Evolutionary conservation across 2,329 filamentous ascomycete species (phyloP), one percentile per base, ranked within the genome.

Genomic region (Tolypocladium pustulatum): DNA sequence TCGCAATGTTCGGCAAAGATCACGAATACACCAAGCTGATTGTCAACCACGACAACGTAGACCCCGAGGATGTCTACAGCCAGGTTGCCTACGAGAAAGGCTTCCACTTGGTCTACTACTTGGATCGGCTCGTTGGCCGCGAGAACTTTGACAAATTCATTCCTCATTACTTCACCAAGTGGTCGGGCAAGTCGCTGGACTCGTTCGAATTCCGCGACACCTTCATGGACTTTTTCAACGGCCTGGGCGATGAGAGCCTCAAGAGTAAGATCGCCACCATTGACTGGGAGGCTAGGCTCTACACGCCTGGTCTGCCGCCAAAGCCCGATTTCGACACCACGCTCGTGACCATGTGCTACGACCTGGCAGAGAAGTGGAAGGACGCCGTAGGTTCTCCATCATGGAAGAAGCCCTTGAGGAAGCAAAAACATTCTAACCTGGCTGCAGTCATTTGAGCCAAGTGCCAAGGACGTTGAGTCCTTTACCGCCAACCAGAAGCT

Each of bases 121-220:
- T 99, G 17, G 94, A 99, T 68, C 88, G 87, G 54, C 78, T 96
- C 1, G 81, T 97, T 4, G 90, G 91, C 40, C 88, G 89, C 61
- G 81, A 87, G n/a, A 88, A 89, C 70, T 99, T 94, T 76, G 90
- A 97, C 78, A 88, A 86, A 66, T 99, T 97, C 74, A 97, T 97
- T 68, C 91, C 92, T 20, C 86, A 96, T 72, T 97, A 97, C 77
- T 97, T 97, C 72, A 85, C 81, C 36, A 90, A 83, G 43, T 97
- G 88, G 83, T 86, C 89, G 59, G 83, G 84, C 68, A 93, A 91
- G 73, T 96, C 91, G 2, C 81, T 99, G 9, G 91, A 97, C 73
- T 95, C 90, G 2, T 96, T 89, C 66, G 90, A 97, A 68, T 99
- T 99, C 82, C 96, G 93, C 71, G 79, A 87, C 55, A 95, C 90